A percentile compares a stretch with the other conserved stretches of the same genome.
Evolutionary conservation across 441 rosid species (phyloP).

Genomic region (Arabidopsis lyrata): DNA sequence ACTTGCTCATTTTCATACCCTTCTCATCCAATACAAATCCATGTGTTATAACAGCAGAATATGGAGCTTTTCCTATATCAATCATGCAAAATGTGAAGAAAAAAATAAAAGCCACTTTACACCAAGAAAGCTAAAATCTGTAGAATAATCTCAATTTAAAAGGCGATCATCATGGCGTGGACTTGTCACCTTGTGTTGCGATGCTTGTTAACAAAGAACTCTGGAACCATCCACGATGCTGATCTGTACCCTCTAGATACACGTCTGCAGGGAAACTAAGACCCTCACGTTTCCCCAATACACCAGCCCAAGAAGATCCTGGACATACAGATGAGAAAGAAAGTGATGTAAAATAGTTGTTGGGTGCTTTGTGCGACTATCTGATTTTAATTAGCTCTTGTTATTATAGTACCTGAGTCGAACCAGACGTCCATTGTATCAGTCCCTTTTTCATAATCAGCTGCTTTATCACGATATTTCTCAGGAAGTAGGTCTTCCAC

Average conservation of each 20-base stretch:
- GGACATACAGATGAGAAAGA: conserved; percentile 41
- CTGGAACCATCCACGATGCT: conserved; percentile 99
- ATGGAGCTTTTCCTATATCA: conserved; percentile 89
- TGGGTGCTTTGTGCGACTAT: neutral
- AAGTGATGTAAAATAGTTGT: conserved; percentile 33
- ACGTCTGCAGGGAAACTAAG: conserved; percentile 88
- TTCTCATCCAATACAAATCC: conserved; percentile 99
- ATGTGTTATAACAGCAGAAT: conserved; percentile 85
- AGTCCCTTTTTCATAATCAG: conserved; percentile 87
- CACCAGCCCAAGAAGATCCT: conserved; percentile 99
- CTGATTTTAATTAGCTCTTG: neutral
- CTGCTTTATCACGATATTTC: conserved; percentile 73
- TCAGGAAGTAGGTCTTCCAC: conserved; percentile 91
- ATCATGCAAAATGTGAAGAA: conserved; percentile 31
- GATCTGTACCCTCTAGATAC: conserved; percentile 98
- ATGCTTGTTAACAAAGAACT: conserved; percentile 93
- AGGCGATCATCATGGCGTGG: conserved; percentile 15
- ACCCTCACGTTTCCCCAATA: conserved; percentile 70
- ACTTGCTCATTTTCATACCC: conserved; percentile 99
- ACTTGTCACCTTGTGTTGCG: conserved; percentile 77
- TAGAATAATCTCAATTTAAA: conserved; percentile 8
- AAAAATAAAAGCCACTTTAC: conserved; percentile 27
- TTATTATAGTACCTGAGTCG: conserved; percentile 76
- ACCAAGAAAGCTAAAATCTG: conserved; percentile 30
- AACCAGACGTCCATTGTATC: conserved; percentile 99